These are phyloP conservation scores for Daldinia vernicosa DNA, from an alignment of 495 filamentous ascomycete genomes.

Conservation along the genomic window DNA sequence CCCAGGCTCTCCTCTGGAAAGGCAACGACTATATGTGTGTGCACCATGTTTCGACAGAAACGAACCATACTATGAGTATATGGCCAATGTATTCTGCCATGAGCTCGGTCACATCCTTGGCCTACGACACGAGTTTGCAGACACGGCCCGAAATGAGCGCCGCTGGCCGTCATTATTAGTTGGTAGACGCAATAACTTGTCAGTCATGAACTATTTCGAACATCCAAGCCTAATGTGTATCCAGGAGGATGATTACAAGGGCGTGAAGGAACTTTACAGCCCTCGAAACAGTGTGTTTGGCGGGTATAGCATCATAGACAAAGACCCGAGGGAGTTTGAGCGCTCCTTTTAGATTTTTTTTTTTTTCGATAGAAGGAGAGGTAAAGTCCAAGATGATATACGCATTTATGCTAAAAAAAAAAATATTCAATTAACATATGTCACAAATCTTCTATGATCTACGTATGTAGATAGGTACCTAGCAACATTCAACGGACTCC, in stretches of 20 bases:
- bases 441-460: no score
- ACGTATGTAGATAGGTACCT: no score
- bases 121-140: background rate
- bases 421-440: no score
- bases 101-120: background rate
- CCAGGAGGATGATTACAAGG: background rate
- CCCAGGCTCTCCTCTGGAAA: background rate
- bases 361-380: no score
- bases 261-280: background rate
- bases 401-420: no score
- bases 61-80: no score
- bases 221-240: background rate
- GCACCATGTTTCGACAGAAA: background rate
- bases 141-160: no score
- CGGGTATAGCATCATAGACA: background rate
- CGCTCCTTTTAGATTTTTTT: no score
- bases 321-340: background rate
- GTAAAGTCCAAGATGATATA: no score
- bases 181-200: background rate
- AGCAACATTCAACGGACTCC: no score
- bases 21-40: background rate
- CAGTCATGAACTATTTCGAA: background rate
- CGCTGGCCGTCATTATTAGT: no score
- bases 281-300: background rate
- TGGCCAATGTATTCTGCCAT: background rate